Percentiles rank a stretch among this genome's conserved stretches.
These are phyloP conservation scores for Phanerochaete sordida DNA, from an alignment of 768 basidiomycete species.

Conservation along the genomic window DNA sequence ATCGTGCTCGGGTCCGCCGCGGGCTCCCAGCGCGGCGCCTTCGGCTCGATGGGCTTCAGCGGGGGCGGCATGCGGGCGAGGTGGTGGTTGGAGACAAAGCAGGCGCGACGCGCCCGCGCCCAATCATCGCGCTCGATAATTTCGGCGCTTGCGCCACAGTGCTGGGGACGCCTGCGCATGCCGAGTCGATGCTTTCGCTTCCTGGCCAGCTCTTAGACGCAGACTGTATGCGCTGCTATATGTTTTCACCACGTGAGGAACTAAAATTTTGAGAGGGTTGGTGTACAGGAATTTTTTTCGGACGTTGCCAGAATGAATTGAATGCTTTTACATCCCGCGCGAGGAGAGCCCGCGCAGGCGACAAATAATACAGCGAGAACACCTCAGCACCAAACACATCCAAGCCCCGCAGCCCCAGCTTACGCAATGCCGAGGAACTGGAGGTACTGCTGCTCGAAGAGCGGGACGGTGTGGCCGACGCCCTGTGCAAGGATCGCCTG, in stretches of 20 bases:
- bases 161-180: too few relatives aligned
- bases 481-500: constrained; percentile 44
- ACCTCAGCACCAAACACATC: background rate
- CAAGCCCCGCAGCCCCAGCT: background rate
- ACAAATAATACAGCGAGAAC: background rate
- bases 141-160: constrained; percentile 3
- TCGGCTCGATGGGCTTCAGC: constrained; percentile 49
- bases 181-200: too few relatives aligned
- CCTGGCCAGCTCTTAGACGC: too few relatives aligned
- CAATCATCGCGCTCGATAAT: background rate
- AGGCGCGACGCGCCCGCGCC: background rate
- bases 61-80: constrained; percentile 17
- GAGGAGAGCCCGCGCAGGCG: background rate
- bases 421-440: constrained; percentile 18
- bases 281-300: too few relatives aligned
- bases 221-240: too few relatives aligned
- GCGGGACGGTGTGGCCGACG: constrained; percentile 48
- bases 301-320: background rate
- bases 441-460: constrained; percentile 18
- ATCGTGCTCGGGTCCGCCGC: constrained; percentile 61
- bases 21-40: constrained; percentile 66
- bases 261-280: too few relatives aligned
- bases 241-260: too few relatives aligned
- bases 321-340: background rate
- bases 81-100: background rate